A percentile compares a stretch with the other conserved stretches of the same genome.
These are phyloP conservation scores for Microbotryum intermedium DNA, from an alignment of 1,284 basidiomycete species.

Conservation along the genomic window DNA sequence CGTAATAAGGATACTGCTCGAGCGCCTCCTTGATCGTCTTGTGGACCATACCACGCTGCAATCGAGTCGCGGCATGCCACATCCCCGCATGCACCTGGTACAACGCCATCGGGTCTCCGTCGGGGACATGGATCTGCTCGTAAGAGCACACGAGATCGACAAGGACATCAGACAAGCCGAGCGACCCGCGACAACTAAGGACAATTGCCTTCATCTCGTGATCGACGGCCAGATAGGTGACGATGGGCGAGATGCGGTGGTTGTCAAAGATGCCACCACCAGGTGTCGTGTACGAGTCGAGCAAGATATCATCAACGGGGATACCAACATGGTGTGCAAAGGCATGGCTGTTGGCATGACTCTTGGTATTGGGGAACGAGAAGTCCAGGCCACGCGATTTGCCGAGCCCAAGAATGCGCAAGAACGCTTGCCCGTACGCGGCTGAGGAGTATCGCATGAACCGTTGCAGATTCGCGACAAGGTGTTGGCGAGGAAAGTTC, in stretches of 20 bases:
- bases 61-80: slow-evolving; percentile 42
- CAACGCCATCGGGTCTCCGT: slow-evolving; percentile 38
- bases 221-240: slow-evolving; percentile 42
- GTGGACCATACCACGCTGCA: slow-evolving; percentile 44
- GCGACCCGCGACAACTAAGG: slow-evolving; percentile 45
- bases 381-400: slow-evolving; percentile 37
- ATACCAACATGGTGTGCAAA: slow-evolving; percentile 45
- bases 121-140: slow-evolving; percentile 41
- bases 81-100: slow-evolving; percentile 48
- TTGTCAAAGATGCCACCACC: slow-evolving; percentile 33
- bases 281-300: slow-evolving; percentile 44
- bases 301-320: slow-evolving; percentile 44
- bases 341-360: slow-evolving; percentile 37
- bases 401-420: slow-evolving; percentile 45
- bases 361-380: slow-evolving; percentile 44
- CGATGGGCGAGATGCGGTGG: slow-evolving; percentile 42
- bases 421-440: slow-evolving; percentile 44
- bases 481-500: slow-evolving; percentile 42
- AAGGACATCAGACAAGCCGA: slow-evolving; percentile 47
- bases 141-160: slow-evolving; percentile 48
- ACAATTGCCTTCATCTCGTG: slow-evolving; percentile 40
- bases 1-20: slow-evolving; percentile 42
- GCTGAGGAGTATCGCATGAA: slow-evolving; percentile 46
- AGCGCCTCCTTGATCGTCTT: slow-evolving; percentile 43
- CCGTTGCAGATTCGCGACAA: slow-evolving; percentile 44